Percentiles rank a stretch among this genome's conserved stretches.
phyloP scores from a whole-genome alignment of 441 rosid species.

The Macaranga tanarius region DNA sequence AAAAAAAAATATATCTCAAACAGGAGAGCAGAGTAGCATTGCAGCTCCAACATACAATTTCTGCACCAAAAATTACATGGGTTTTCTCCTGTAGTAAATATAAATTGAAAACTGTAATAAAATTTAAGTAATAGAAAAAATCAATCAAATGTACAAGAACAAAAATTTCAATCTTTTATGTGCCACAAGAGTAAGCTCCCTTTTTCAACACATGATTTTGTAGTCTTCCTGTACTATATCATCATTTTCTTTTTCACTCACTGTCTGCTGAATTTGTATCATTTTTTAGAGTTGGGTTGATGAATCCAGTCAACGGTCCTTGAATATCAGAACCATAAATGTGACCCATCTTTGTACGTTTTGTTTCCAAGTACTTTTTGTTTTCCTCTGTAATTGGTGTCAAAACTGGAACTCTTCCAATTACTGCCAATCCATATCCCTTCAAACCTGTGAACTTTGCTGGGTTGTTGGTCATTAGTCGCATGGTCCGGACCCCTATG shows the following conservation, averaged over 20 bases:
- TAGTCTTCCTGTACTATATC: too few relatives aligned
- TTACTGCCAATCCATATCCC: conserved; percentile 78
- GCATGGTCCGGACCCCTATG: conserved; percentile 74
- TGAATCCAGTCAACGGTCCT: conserved; percentile 45
- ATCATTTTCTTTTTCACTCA: neutral
- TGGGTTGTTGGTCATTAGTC: conserved; percentile 85
- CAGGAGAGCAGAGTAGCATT: too few relatives aligned
- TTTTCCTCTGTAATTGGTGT: conserved; percentile 83
- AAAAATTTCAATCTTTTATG: too few relatives aligned
- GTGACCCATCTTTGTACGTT: conserved; percentile 81
- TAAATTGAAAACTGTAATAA: too few relatives aligned
- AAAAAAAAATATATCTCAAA: too few relatives aligned
- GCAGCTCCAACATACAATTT: too few relatives aligned
- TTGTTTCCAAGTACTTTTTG: conserved; percentile 74
- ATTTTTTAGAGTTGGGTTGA: conserved; percentile 10
- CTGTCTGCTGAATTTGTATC: conserved; percentile 12
- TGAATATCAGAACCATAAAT: conserved; percentile 64
- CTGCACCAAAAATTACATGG: too few relatives aligned
- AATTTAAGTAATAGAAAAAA: too few relatives aligned
- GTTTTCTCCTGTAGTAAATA: too few relatives aligned
- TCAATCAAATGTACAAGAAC: too few relatives aligned
- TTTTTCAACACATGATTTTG: too few relatives aligned
- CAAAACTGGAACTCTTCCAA: conserved; percentile 74
- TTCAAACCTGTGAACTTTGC: conserved; percentile 81
- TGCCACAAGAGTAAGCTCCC: too few relatives aligned